Base-by-base conservation (phyloP, 768 basidiomycete species). In the Calocybe gangraenosa region DNA sequence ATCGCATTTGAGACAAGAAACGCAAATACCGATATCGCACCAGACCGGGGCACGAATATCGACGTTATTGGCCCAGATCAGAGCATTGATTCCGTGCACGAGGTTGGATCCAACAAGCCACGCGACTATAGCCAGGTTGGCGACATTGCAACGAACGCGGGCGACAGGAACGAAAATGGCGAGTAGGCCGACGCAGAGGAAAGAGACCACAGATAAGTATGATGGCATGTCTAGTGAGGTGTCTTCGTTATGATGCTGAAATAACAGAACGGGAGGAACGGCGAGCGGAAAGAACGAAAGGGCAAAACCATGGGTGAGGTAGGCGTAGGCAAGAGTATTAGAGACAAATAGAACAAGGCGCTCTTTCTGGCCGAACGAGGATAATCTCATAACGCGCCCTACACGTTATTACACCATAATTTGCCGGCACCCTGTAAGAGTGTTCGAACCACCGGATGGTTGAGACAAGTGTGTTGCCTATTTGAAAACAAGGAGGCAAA, bases 11-110 rank as follows among this genome's bases (percentile, higher is more conserved):
- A 7, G n/a, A 35, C 13, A n/a, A 18, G 34, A 5, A 14, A 42
- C n/a, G n/a, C 19, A 44, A 79, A 49, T 42, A 87, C 85, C 67
- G 30, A 92, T 81, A 56, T 92, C 89, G 58, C 89, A 92, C 86
- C 86, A 92, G 7, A 78, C 70, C 0, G 77, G 69, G 13, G 65
- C 67, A 37, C 53, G 60, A 22, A 77, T 59, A 18, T 67, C 58
- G 4, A 66, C 59, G 54, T 75, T 80, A n/a, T 65, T 73, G 35
- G 67, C 63, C 86, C 85, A 92, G 3, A 82, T 54, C 19, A 84
- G 52, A 3, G 78, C 64, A 57, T 90, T 79, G 32, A 87, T 62
- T 0, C 75, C 76, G 47, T 71, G 70, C 30, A 75, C 66, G 10
- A 82, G 20, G 50, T 76, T 81, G 22, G 62, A 63, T 3, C 70